Percentiles rank a stretch among this genome's conserved stretches.
phyloP scores from a whole-genome alignment of 2,329 filamentous ascomycete genomes.

The Raffaelea arxii region DNA sequence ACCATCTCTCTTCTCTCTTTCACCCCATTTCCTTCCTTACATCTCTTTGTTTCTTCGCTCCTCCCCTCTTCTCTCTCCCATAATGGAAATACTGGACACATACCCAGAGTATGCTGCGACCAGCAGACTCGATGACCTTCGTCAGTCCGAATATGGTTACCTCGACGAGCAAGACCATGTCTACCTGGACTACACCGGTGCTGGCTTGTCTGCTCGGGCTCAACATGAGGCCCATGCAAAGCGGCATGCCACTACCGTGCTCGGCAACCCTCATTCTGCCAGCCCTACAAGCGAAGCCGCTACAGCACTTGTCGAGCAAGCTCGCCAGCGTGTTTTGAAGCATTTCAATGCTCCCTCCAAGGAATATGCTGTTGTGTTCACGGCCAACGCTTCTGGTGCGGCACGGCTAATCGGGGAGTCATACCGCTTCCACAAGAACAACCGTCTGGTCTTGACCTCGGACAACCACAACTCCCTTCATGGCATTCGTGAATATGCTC shows the following conservation, averaged over 20 bases:
- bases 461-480: slow-evolving; percentile 34
- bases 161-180: slow-evolving; percentile 27
- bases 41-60: too few relatives aligned
- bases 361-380: slow-evolving; percentile 32
- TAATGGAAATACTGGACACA: slow-evolving; percentile 10
- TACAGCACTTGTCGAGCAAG: slow-evolving; percentile 22
- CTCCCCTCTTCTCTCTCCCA: too few relatives aligned
- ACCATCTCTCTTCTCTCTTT: neutral
- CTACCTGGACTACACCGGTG: slow-evolving; percentile 32
- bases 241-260: slow-evolving; percentile 20
- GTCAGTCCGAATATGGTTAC: slow-evolving; percentile 23
- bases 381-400: slow-evolving; percentile 28
- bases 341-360: slow-evolving; percentile 24
- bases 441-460: slow-evolving; percentile 23
- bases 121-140: slow-evolving; percentile 20
- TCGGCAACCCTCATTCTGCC: slow-evolving; percentile 30
- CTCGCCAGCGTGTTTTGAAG: slow-evolving; percentile 21
- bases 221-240: slow-evolving; percentile 22
- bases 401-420: slow-evolving; percentile 28
- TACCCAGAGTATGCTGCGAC: slow-evolving; percentile 26
- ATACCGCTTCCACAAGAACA: slow-evolving; percentile 21
- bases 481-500: slow-evolving; percentile 27
- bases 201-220: slow-evolving; percentile 22
- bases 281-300: slow-evolving; percentile 26
- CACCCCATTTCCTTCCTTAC: neutral